phyloP scores from a whole-genome alignment of 768 basidiomycete species.

The Agaricus subrufescens region DNA sequence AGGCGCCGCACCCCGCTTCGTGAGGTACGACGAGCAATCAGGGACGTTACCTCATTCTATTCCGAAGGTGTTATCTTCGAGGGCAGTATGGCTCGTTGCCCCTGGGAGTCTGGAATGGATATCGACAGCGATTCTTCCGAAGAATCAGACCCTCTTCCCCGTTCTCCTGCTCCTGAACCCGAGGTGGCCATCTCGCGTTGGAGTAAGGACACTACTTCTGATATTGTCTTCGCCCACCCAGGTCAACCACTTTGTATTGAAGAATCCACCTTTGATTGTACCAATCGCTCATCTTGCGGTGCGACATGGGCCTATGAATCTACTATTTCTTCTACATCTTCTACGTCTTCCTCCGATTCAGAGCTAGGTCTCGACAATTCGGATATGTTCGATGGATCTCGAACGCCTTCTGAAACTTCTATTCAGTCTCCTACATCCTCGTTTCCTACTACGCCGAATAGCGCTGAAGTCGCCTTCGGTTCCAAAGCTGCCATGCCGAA shows the following conservation, averaged over 20 bases:
- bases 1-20: slow-evolving; percentile 37
- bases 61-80: slow-evolving; percentile 70
- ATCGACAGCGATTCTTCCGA: slow-evolving; percentile 57
- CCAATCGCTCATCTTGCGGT: slow-evolving; percentile 37
- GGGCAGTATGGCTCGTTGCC: slow-evolving; percentile 71
- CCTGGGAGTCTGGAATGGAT: slow-evolving; percentile 70
- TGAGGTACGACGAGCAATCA: slow-evolving; percentile 51
- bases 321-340: slow-evolving; percentile 34
- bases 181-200: slow-evolving; percentile 44
- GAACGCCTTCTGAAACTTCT: slow-evolving; percentile 40
- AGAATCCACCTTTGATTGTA: slow-evolving; percentile 34
- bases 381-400: slow-evolving; percentile 41
- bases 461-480: slow-evolving; percentile 36
- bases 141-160: slow-evolving; percentile 34
- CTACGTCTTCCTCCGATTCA: slow-evolving; percentile 8
- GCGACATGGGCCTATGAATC: slow-evolving; percentile 56
- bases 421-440: slow-evolving; percentile 50
- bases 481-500: slow-evolving; percentile 28
- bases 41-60: slow-evolving; percentile 57
- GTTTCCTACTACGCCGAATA: slow-evolving; percentile 56
- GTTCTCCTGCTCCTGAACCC: slow-evolving; percentile 22
- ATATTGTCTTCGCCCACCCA: slow-evolving; percentile 37
- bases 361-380: slow-evolving; percentile 23
- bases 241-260: slow-evolving; percentile 25
- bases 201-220: slow-evolving; percentile 54